Conservation (phyloP, 2,329 filamentous ascomycete genomes). For the Fusarium lyarnte region DNA sequence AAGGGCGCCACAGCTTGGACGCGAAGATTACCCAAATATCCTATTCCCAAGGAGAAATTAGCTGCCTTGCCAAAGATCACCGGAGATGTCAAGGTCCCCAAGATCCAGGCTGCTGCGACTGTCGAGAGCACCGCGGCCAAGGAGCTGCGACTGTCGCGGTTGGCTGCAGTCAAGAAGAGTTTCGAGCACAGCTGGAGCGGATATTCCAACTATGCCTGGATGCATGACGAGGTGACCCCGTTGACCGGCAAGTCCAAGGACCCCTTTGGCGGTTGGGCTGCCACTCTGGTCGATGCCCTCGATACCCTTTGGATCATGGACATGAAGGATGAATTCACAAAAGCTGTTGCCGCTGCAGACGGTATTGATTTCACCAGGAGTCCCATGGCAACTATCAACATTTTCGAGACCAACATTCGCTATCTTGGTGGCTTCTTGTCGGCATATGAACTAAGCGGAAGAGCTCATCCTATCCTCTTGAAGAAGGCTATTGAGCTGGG, state of each 20-base stretch:
- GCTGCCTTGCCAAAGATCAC: slow-evolving; percentile 49
- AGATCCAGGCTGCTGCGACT: slow-evolving; percentile 48
- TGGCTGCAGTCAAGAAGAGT: slow-evolving; percentile 57
- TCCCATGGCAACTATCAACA: slow-evolving; percentile 58
- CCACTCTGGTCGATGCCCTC: slow-evolving; percentile 70
- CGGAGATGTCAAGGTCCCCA: slow-evolving; percentile 36
- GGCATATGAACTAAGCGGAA: slow-evolving; percentile 71
- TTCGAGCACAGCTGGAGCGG: slow-evolving; percentile 67
- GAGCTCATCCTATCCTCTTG: slow-evolving; percentile 58
- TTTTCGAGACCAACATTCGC: slow-evolving; percentile 75
- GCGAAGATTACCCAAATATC: slow-evolving; percentile 34
- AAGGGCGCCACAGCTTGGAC: slow-evolving; percentile 39
- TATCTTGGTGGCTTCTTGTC: slow-evolving; percentile 73
- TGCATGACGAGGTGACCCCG: slow-evolving; percentile 69
- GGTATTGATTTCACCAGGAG: slow-evolving; percentile 68
- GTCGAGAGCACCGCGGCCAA: slow-evolving; percentile 39
- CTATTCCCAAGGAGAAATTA: slow-evolving; percentile 37
- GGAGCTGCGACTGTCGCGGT: slow-evolving; percentile 50
- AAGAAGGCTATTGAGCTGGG: slow-evolving; percentile 70
- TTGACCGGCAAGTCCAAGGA: slow-evolving; percentile 61
- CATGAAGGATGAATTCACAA: slow-evolving; percentile 69
- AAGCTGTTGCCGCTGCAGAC: slow-evolving; percentile 65
- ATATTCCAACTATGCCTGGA: slow-evolving; percentile 70
- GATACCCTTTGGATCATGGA: slow-evolving; percentile 78
- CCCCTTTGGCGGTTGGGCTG: slow-evolving; percentile 72